A percentile compares a stretch with the other conserved stretches of the same genome.
phyloP scores from a whole-genome alignment of 2,329 filamentous ascomycete species.

The Claviceps africana region DNA sequence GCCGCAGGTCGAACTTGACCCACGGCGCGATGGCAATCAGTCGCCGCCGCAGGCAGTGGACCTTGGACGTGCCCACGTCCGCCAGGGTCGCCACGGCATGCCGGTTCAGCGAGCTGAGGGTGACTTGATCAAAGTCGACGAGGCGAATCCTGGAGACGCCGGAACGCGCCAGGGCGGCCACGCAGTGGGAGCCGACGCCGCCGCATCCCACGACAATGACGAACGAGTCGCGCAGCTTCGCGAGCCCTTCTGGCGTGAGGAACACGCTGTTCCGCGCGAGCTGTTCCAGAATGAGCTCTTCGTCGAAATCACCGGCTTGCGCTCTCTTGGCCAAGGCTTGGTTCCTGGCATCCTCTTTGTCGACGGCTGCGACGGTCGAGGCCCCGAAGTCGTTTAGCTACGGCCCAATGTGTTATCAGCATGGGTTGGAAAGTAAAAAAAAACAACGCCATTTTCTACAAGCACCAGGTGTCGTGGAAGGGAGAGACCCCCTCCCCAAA shows the following conservation, averaged over 20 bases:
- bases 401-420: constrained; percentile 4
- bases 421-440: background rate
- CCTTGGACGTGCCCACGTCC: constrained; percentile 87
- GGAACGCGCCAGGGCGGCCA: constrained; percentile 72
- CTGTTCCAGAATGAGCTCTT: constrained; percentile 85
- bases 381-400: constrained; percentile 50
- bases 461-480: too few species aligned
- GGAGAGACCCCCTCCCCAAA: too few species aligned
- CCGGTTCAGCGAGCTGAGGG: constrained; percentile 84
- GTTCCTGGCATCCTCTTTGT: constrained; percentile 49
- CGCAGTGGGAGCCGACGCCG: constrained; percentile 86
- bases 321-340: constrained; percentile 44
- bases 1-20: constrained; percentile 75
- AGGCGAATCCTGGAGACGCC: constrained; percentile 79
- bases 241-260: constrained; percentile 66
- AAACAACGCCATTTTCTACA: background rate
- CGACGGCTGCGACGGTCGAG: constrained; percentile 29
- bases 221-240: constrained; percentile 66
- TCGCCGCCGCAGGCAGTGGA: constrained; percentile 65
- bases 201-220: constrained; percentile 86
- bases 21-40: constrained; percentile 82
- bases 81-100: constrained; percentile 89
- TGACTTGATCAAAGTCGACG: constrained; percentile 96
- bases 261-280: constrained; percentile 88
- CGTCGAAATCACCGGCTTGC: constrained; percentile 49